Conservation (phyloP, 164 flowering plant species). For the Piper betle region DNA sequence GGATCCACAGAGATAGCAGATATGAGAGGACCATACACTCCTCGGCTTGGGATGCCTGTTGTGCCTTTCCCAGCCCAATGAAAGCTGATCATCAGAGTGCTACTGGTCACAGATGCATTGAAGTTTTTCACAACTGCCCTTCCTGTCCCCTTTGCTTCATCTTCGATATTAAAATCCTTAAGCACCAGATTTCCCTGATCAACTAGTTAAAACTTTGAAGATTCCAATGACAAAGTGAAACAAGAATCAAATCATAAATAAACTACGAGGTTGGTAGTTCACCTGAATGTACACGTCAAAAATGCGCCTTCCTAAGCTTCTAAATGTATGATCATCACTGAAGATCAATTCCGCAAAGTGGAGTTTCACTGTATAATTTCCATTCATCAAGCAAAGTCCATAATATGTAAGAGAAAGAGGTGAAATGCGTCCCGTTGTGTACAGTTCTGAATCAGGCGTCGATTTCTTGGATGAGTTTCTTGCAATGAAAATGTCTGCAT, state of each 20-base stretch:
- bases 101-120: conserved; percentile 28
- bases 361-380: conserved; percentile 66
- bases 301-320: conserved; percentile 55
- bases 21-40: conserved; percentile 77
- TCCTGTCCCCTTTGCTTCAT: conserved; percentile 55
- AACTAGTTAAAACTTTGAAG: conserved; percentile 1
- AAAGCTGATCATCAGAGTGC: conserved; percentile 55
- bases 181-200: conserved; percentile 43
- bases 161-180: conserved; percentile 67
- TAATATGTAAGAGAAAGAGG: conserved; percentile 72
- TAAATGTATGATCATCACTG: conserved; percentile 35
- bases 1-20: conserved; percentile 80
- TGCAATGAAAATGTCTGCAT: conserved; percentile 31
- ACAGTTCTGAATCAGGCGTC: conserved; percentile 22
- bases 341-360: conserved; percentile 74
- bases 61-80: conserved; percentile 87
- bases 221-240: not conserved
- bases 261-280: not conserved
- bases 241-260: not conserved
- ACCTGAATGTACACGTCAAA: conserved; percentile 74
- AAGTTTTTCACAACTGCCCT: conserved; percentile 44
- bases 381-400: conserved; percentile 65
- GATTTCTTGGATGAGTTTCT: conserved; percentile 32
- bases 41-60: conserved; percentile 61
- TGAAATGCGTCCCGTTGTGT: conserved; percentile 49